Evolutionary conservation across 2,329 filamentous ascomycete species (phyloP), one percentile per base, ranked within the genome.

Genomic region (Nothophaeocryptopus gaeumannii): DNA sequence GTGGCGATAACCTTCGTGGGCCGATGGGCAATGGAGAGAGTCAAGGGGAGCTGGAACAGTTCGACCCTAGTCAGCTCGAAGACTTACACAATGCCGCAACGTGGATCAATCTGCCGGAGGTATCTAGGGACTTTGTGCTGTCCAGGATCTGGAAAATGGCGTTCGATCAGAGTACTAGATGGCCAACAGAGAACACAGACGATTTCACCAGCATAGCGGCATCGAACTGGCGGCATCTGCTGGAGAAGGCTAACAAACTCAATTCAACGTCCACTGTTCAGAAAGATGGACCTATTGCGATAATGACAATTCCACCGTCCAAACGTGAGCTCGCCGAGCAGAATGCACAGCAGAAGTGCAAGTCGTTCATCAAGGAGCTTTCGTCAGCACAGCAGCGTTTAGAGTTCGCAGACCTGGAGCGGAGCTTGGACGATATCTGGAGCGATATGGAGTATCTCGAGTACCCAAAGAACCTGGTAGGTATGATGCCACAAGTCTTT

Each of bases 381-480:
- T 15, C 43, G 8, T 4, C 16, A 8, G 8, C 29, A 33, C 20
- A 7, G 4, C 20, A 26, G 20, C 7, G 4, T 26, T 26, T 26
- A 26, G 35, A 41, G 8, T 9, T 15, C 15, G 30, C 30, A 2
- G 16, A 15, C 11, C 8, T 52, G 26, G 40, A 41, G 31, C 39
- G 48, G 10, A 47, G 49, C 2, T 43, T 71, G 3, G 55, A 68
- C 8, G 65, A 67, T 31, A 61, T 77, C n/a, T 77, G 73, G 73
- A 70, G 70, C 30, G 74, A 77, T 51, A 60, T 74, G 2, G 75
- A 76, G 50, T 71, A 71, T 41, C 69, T 76, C 43, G 74, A 77
- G 36, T 76, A 74, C 53, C 69, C 70, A 10, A 70, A 73, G 51
- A 60, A 61, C 2, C 64, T 72, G 1, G 63, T 72, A 5, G 54